phyloP scores from a whole-genome alignment of 2,329 filamentous ascomycete species.

The Orbilia blumenaviensis region DNA sequence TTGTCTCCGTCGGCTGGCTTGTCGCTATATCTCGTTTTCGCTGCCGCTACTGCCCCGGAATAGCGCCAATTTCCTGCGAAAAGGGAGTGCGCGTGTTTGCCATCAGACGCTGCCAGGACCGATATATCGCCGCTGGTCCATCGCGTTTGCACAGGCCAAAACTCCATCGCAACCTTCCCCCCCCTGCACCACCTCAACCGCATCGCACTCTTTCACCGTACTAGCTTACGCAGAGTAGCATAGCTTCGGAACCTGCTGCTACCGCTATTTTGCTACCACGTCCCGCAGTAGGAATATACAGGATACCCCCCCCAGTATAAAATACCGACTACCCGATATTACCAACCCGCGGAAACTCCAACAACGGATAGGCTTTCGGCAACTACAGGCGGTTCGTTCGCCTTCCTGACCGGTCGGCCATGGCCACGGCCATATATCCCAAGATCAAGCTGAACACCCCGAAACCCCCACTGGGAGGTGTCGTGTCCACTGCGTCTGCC shows the following conservation, averaged over 20 bases:
- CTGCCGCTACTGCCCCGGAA: conserved; percentile 9
- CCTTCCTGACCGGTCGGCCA: conserved; percentile 48
- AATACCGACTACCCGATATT: conserved; percentile 2
- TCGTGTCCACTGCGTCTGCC: conserved; percentile 37
- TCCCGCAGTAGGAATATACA: conserved; percentile 35
- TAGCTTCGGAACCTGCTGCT: neutral
- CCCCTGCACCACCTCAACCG: conserved; percentile 16
- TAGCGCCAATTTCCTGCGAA: conserved; percentile 40
- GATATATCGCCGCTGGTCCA: conserved; percentile 51
- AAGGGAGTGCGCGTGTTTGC: conserved; percentile 54
- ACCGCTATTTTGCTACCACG: conserved; percentile 10
- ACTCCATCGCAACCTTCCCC: conserved; percentile 39
- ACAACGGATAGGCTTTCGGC: conserved; percentile 51
- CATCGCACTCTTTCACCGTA: conserved; percentile 4
- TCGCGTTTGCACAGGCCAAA: conserved; percentile 43
- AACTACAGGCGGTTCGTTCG: conserved; percentile 45
- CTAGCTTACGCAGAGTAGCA: neutral
- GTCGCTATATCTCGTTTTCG: conserved; percentile 9
- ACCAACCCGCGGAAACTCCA: conserved; percentile 1
- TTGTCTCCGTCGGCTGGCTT: conserved; percentile 13
- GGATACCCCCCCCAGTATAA: conserved; percentile 1
- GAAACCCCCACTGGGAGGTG: conserved; percentile 50
- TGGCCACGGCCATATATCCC: conserved; percentile 54
- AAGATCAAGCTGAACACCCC: conserved; percentile 50
- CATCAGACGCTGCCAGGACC: conserved; percentile 44